These are phyloP conservation scores for Mangifera indica DNA, from an alignment of 345 rosid species.

Conservation along the genomic window DNA sequence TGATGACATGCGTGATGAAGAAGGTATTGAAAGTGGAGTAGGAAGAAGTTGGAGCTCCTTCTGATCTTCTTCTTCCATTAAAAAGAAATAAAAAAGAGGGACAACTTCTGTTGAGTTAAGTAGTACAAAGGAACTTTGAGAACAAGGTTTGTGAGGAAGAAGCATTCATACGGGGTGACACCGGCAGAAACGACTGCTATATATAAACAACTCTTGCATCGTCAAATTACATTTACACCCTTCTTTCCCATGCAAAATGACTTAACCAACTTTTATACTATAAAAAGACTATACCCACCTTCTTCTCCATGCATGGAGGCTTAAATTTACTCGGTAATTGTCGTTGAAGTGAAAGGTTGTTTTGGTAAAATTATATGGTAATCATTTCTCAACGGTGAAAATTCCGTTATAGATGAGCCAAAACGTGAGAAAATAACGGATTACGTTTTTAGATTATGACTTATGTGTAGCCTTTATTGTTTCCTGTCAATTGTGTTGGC, in stretches of 20 bases:
- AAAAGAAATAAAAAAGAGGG: background rate
- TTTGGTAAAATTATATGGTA: slow-evolving; percentile 17
- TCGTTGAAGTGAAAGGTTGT: slow-evolving; percentile 6
- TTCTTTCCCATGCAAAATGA: slow-evolving; percentile 31
- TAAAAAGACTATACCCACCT: slow-evolving; percentile 24
- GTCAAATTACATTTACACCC: slow-evolving; percentile 38
- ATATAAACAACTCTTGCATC: slow-evolving; percentile 26
- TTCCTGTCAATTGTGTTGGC: slow-evolving; percentile 4
- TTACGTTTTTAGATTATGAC: slow-evolving; percentile 58
- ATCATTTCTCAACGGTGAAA: background rate
- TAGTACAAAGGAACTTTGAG: background rate
- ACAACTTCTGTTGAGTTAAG: background rate
- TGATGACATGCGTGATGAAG: slow-evolving; percentile 34
- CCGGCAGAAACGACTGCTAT: slow-evolving; percentile 24
- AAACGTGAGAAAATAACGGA: slow-evolving; percentile 51
- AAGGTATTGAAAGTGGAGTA: slow-evolving; percentile 40
- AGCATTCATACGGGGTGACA: slow-evolving; percentile 25
- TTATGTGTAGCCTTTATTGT: slow-evolving; percentile 22
- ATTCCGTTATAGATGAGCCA: slow-evolving; percentile 48
- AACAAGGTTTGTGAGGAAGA: background rate
- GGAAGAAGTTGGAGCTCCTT: slow-evolving; percentile 86
- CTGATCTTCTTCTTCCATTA: slow-evolving; percentile 61
- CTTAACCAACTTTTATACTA: background rate
- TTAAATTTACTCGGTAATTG: background rate
- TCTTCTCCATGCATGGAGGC: background rate